Evolutionary conservation across 768 basidiomycete genomes (phyloP), one percentile per base, ranked within the genome.

Genomic region (Pleurotus salmoneostramineus): DNA sequence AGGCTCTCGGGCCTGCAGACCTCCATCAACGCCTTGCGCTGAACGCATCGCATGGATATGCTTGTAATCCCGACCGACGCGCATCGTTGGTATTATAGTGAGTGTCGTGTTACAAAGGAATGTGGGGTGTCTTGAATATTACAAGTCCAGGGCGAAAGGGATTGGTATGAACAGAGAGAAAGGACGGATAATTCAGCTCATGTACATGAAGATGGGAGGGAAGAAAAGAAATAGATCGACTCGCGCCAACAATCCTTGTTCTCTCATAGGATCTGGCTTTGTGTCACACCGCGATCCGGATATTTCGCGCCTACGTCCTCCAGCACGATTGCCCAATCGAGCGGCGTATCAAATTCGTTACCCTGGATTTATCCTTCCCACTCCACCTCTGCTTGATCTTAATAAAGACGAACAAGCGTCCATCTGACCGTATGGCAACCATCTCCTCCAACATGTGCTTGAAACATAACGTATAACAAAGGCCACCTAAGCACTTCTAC

Each of bases 1-100:
- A 36, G 77, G 76, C 14, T 70, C 69, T 59, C 80, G 77, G 49
- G 68, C 69, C 7, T 72, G 63, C 35, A 74, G 66, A 27, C 52
- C 60, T 46, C 14, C 43, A 17, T 62, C 32, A 42, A 51, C 60
- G 40, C 34, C 47, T 52, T 51, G 27, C 51, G 57, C n/a, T 47
- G 40, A 43, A 17, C 52, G 44, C 58, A 57, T 31, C 59, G 60
- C 35, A 46, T 59, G 58, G 8, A 57, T 21, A 35, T 46, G 56
- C 12, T 27, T 55, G 37, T 17, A 15, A 6, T 34, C 37, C 15
- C 42, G 42, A 44, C 4, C 44, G 34, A 46, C 36, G 43, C 32
- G 44, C 42, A 55, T 59, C 14, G n/a, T 15, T 7, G 47, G 40
- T 17, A 11, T 36, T 37, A 35, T 42, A 43, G 37, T 43, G 52